These are phyloP conservation scores for Leccinum subgranulosum DNA, from an alignment of 768 basidiomycete genomes.

Conservation along the genomic window DNA sequence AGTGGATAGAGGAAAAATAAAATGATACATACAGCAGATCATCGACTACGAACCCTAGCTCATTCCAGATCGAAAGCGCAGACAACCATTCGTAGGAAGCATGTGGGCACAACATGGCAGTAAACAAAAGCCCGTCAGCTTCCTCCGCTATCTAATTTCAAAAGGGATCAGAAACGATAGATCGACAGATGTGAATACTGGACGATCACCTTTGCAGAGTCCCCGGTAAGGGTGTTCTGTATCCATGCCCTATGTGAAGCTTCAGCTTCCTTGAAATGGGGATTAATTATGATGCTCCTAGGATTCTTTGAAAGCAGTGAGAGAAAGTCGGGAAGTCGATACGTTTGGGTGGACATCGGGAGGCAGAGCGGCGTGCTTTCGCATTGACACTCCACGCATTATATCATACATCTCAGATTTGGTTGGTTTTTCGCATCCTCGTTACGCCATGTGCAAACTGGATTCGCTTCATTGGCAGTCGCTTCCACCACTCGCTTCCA, in stretches of 20 bases:
- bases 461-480: no score
- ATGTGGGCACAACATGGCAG: neutral
- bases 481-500: no score
- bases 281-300: no score
- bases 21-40: neutral
- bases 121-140: neutral
- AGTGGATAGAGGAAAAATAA: neutral
- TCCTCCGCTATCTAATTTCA: neutral
- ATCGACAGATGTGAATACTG: neutral
- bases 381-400: no score
- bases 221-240: neutral
- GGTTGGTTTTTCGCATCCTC: no score
- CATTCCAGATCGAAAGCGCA: neutral
- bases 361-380: no score
- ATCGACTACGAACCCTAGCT: neutral
- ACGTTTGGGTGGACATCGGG: no score
- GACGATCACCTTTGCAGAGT: neutral
- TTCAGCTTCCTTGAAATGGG: no score
- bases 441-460: no score
- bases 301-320: no score
- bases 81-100: neutral
- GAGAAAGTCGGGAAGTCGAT: no score
- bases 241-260: neutral
- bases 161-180: neutral
- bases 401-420: no score